Conservation (phyloP, 192 early-diverging fungal species). For the Lunasporangiospora selenospora region DNA sequence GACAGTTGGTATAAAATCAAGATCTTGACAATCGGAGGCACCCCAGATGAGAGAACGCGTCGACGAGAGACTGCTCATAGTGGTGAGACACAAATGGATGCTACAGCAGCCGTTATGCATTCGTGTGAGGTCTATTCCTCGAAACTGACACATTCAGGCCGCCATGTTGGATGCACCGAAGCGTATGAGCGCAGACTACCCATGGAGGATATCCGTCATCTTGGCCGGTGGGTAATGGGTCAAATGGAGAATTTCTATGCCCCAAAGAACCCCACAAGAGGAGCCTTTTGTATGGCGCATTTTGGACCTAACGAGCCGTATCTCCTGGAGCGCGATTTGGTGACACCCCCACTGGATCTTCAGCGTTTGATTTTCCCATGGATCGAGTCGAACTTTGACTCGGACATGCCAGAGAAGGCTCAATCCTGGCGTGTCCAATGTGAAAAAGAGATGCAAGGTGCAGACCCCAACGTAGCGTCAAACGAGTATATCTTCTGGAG, state of each 20-base stretch:
- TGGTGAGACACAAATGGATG: constrained; percentile 4
- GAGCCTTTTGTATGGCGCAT: constrained; percentile 25
- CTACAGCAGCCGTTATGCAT: constrained; percentile 23
- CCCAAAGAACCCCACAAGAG: constrained; percentile 2
- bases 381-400: constrained; percentile 16
- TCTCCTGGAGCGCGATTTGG: constrained; percentile 15
- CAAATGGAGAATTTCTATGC: constrained; percentile 19
- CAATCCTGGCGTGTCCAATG: constrained; percentile 7
- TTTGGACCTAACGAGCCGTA: constrained; percentile 13
- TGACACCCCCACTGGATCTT: constrained; percentile 11
- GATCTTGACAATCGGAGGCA: neutral
- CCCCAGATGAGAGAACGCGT: neutral
- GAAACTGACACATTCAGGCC: constrained; percentile 19
- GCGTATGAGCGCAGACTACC: constrained; percentile 7
- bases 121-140: constrained; percentile 17
- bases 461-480: constrained; percentile 7
- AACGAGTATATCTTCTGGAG: neutral
- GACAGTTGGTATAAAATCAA: constrained; percentile 20
- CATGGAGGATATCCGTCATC: constrained; percentile 14
- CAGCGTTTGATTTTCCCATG: constrained; percentile 25
- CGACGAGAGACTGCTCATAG: neutral
- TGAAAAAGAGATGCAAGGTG: constrained; percentile 11
- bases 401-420: constrained; percentile 2
- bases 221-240: constrained; percentile 18
- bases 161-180: constrained; percentile 9